Evolutionary conservation across 305 asterid genomes (phyloP).

Genomic region (Solanum chacoense): DNA sequence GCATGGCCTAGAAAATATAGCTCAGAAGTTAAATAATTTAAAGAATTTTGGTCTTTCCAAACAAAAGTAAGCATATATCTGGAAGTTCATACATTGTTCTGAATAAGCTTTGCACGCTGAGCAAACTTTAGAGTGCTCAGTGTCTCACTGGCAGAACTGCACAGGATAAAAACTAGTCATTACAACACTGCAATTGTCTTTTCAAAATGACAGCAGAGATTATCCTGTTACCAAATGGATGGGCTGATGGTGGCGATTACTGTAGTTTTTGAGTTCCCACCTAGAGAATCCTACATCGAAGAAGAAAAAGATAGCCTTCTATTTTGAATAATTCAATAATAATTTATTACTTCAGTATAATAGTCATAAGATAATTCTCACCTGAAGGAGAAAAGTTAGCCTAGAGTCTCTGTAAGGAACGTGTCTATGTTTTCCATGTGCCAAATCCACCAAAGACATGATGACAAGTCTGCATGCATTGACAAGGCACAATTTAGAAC

Average conservation of each 20-base stretch:
- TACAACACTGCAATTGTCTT: background rate
- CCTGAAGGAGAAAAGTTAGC: conserved; percentile 92
- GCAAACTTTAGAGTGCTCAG: conserved; percentile 83
- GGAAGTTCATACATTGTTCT: conserved; percentile 51
- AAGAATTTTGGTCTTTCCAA: background rate
- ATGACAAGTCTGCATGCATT: conserved; percentile 55
- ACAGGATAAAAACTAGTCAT: conserved; percentile 7
- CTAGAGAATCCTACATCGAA: conserved; percentile 71
- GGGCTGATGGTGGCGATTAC: conserved; percentile 87
- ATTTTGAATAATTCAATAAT: conserved; percentile 8
- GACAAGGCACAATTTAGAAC: background rate
- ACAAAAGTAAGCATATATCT: conserved; percentile 1
- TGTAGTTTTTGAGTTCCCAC: conserved; percentile 82
- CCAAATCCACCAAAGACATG: conserved; percentile 81
- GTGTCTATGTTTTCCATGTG: conserved; percentile 76
- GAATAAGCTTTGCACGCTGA: conserved; percentile 82
- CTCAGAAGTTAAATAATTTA: background rate
- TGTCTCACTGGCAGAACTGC: conserved; percentile 75
- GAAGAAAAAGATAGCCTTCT: conserved; percentile 8
- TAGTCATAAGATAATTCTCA: conserved; percentile 17
- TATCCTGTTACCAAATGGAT: conserved; percentile 45
- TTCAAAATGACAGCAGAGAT: conserved; percentile 1
- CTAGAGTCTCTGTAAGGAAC: conserved; percentile 89
- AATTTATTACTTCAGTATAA: background rate
- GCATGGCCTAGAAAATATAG: background rate